Base-by-base conservation (phyloP, 805 yeast genomes). In the Wickerhamiella domercqiae region DNA sequence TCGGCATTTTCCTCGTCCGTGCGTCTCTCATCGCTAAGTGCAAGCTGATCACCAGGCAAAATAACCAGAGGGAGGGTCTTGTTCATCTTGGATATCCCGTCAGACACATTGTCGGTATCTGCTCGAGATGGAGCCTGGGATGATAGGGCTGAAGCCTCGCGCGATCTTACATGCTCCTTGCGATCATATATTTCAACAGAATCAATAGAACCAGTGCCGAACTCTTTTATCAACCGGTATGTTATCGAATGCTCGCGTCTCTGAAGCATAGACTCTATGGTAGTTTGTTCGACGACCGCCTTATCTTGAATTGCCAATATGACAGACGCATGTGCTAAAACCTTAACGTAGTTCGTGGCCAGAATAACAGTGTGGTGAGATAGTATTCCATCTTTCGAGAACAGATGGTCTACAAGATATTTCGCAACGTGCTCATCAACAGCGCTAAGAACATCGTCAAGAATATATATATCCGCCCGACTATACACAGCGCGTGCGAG, bases 401-500 rank as follows among this genome's bases (percentile, higher is more conserved):
- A 64, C 16, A 86, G 94, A 51, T 71, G 63, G 32, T 71, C 66
- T 68, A 80, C 71, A 36, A 81, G 78, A 48, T 75, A 83, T 39
- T 70, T 70, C n/a, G 90, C 93, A 32, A 80, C 93, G 49, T 80
- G 73, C 22, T 87, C 83, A 56, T 81, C 93, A 5, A 81, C 93
- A 4, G 93, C 93, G 59, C 81, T 72, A 40, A 81, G 63, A 13
- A 80, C 83, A 53, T 81, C 93, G 52, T 81, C 93, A 37, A 81
- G 57, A 36, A 81, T 56, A 29, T 76, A 66, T 18, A 79, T 74
- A 49, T 78, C 83, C 15, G 68, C 67, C 20, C 73, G 64, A 11
- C 75, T 71, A 50, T 81, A 81, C 2, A 78, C 82, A 2, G 87
- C 78, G 52, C 93, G 67, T 3, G 93, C 93, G 42, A 81, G 59